A percentile compares a stretch with the other conserved stretches of the same genome.
These are phyloP conservation scores for Saccharomycopsis synnaedendra DNA, from an alignment of 805 yeast genomes.

Conservation along the genomic window DNA sequence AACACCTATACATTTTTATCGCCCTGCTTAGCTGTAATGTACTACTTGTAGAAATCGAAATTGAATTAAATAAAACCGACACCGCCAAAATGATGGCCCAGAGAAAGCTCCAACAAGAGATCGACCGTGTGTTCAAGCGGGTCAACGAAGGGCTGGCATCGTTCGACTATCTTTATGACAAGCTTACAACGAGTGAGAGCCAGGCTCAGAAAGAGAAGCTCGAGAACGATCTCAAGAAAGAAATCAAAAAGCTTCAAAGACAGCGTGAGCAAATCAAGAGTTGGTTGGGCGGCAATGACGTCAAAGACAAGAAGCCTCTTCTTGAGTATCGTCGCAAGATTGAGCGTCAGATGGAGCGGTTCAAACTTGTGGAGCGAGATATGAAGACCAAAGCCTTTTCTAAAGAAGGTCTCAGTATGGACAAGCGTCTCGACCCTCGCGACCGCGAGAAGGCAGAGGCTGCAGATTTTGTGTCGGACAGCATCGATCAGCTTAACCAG, in stretches of 20 bases:
- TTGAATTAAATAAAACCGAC: no score
- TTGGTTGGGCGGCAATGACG: constrained; percentile 87
- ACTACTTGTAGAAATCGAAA: no score
- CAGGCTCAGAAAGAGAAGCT: constrained; percentile 87
- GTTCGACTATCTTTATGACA: constrained; percentile 79
- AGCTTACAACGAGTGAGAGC: constrained; percentile 69
- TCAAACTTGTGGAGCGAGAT: constrained; percentile 86
- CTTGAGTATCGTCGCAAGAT: constrained; percentile 66
- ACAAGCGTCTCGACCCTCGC: constrained; percentile 60
- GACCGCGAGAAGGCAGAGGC: constrained; percentile 42
- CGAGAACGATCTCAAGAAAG: constrained; percentile 86
- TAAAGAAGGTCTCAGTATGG: constrained; percentile 80
- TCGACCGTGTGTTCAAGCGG: constrained; percentile 86
- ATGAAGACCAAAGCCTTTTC: constrained; percentile 92
- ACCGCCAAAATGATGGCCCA: constrained; percentile 28
- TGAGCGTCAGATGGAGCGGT: constrained; percentile 84
- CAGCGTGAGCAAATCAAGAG: constrained; percentile 90
- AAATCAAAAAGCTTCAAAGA: constrained; percentile 88
- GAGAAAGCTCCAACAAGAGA: constrained; percentile 50
- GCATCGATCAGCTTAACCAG: constrained; percentile 15
- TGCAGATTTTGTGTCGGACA: constrained; percentile 13
- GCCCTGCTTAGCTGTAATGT: no score
- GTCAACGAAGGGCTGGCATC: constrained; percentile 83
- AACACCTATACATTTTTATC: no score
- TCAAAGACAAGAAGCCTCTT: constrained; percentile 76